These are phyloP conservation scores for Curvularia lunata DNA, from an alignment of 2,329 filamentous ascomycete genomes.

Conservation along the genomic window DNA sequence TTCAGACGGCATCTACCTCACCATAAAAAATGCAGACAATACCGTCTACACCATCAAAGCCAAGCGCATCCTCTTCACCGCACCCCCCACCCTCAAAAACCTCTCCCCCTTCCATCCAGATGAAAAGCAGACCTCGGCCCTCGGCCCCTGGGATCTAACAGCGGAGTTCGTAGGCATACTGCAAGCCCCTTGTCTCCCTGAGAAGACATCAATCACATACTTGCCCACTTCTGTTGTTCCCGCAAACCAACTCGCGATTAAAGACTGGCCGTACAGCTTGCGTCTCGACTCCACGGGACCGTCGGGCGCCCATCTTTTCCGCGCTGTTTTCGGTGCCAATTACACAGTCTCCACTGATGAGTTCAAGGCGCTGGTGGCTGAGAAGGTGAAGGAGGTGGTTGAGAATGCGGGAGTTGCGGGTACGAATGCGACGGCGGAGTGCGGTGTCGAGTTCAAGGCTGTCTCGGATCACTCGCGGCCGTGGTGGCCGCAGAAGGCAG, in stretches of 20 bases:
- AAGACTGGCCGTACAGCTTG: conserved; percentile 25
- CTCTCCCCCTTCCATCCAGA: conserved; percentile 21
- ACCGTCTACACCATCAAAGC: conserved; percentile 24
- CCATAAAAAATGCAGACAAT: conserved; percentile 9
- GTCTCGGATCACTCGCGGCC: conserved; percentile 26
- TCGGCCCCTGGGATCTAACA: conserved; percentile 14
- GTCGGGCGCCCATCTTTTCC: conserved; percentile 18
- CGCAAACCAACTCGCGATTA: conserved; percentile 22
- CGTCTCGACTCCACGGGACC: conserved; percentile 31
- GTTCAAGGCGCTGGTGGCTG: conserved; percentile 11
- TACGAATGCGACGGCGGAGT: conserved; percentile 13
- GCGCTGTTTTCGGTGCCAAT: conserved; percentile 26
- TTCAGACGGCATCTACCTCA: conserved; percentile 6
- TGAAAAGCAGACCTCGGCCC: conserved; percentile 20
- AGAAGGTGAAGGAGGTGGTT: conserved; percentile 14
- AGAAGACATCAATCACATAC: conserved; percentile 25
- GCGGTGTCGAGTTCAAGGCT: conserved; percentile 18
- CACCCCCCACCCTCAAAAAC: conserved; percentile 19
- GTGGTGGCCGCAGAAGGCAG: conserved; percentile 16
- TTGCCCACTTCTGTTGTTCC: conserved; percentile 15
- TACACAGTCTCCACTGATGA: conserved; percentile 13
- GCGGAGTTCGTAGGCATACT: conserved; percentile 24
- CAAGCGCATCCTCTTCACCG: conserved; percentile 26
- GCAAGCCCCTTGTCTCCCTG: conserved; percentile 28
- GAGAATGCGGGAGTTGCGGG: not conserved